Conservation (phyloP, 2,329 filamentous ascomycete genomes). For the Niveomyces coronatus region DNA sequence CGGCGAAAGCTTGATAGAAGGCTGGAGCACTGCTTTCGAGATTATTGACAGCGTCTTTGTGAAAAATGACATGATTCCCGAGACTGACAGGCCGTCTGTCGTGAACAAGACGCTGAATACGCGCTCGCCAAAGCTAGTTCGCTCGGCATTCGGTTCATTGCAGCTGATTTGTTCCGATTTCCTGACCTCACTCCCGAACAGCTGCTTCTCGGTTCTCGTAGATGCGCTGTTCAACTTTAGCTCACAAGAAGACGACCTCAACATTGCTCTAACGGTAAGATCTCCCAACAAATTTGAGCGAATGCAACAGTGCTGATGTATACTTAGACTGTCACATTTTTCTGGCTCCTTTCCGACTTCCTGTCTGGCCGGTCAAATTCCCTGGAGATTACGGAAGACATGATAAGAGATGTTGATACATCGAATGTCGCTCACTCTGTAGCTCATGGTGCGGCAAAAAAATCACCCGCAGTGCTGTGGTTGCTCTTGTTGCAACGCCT, state of each 20-base stretch:
- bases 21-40: conserved; percentile 79
- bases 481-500: conserved; percentile 64
- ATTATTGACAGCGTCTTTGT: conserved; percentile 77
- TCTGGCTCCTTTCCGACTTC: conserved; percentile 91
- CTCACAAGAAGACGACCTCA: conserved; percentile 81
- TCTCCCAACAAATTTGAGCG: not conserved
- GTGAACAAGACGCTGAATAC: conserved; percentile 33
- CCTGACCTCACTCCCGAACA: conserved; percentile 58
- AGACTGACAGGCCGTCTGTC: conserved; percentile 14
- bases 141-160: conserved; percentile 78
- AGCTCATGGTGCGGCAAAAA: conserved; percentile 44
- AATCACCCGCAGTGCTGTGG: conserved; percentile 65
- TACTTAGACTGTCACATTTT: conserved; percentile 73
- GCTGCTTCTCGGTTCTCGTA: conserved; percentile 66
- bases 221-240: conserved; percentile 86
- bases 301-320: conserved; percentile 11
- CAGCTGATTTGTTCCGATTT: conserved; percentile 96
- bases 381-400: conserved; percentile 46
- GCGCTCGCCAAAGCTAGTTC: conserved; percentile 63
- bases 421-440: conserved; percentile 48
- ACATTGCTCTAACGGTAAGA: conserved; percentile 83
- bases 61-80: conserved; percentile 24
- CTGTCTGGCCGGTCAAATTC: conserved; percentile 51
- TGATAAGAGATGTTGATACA: conserved; percentile 40
- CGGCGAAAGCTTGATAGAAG: conserved; percentile 70